Conservation (phyloP, 2,329 filamentous ascomycete species). For the Ceratocystis albifundus region DNA sequence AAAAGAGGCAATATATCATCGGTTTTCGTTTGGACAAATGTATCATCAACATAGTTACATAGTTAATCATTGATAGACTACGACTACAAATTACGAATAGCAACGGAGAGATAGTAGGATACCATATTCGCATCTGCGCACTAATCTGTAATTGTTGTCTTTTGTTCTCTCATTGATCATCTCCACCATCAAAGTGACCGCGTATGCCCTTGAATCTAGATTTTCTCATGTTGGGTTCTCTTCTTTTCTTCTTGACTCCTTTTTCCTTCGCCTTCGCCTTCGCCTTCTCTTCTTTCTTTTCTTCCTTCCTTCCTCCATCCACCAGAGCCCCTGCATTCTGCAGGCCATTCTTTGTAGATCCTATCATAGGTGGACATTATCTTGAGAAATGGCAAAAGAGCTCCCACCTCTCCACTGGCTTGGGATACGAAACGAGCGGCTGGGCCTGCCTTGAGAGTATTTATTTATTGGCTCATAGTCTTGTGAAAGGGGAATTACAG, state of each 20-base stretch:
- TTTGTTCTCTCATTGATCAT: neutral
- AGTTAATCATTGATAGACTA: too few species aligned
- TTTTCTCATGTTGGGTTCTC: neutral
- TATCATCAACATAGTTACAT: too few species aligned
- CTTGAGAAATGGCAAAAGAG: neutral
- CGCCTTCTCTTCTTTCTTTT: neutral
- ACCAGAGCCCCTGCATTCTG: constrained; percentile 8
- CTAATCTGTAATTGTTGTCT: too few species aligned
- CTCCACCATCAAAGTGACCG: neutral
- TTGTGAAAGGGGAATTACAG: neutral
- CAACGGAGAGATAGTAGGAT: too few species aligned
- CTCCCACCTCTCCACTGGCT: neutral
- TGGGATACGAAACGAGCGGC: constrained; percentile 1
- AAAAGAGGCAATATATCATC: too few species aligned
- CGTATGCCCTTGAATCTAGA: neutral
- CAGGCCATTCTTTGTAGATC: constrained; percentile 10
- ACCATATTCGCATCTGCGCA: too few species aligned
- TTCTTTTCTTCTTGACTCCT: neutral
- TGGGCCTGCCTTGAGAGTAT: neutral
- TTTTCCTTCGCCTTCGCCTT: neutral
- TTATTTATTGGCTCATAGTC: neutral
- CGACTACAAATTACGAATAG: too few species aligned
- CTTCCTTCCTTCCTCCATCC: neutral
- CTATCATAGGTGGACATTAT: neutral
- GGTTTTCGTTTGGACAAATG: too few species aligned